Evolutionary conservation across 495 filamentous ascomycete species (phyloP).

Genomic region (Thermothielavioides terrestris): DNA sequence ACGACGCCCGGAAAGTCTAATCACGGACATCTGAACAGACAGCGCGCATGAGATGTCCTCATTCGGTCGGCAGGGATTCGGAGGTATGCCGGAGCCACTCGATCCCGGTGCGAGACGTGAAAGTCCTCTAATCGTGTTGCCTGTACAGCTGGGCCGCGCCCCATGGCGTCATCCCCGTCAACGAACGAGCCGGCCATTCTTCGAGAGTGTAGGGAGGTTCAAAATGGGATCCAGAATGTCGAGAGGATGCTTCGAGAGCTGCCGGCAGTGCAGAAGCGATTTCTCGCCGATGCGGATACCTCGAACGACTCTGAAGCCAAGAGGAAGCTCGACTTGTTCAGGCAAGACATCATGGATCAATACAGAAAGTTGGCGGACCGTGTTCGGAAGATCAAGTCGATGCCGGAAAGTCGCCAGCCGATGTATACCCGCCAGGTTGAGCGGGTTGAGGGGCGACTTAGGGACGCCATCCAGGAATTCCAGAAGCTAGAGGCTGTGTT

Average conservation of each 20-base stretch:
- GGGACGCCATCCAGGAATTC: conserved; percentile 69
- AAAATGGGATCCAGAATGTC: conserved; percentile 65
- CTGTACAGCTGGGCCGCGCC: too few relatives aligned
- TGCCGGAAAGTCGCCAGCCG: conserved; percentile 59
- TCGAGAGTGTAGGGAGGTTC: conserved; percentile 78
- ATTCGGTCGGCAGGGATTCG: conserved; percentile 39
- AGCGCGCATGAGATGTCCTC: conserved; percentile 57
- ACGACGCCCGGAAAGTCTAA: neutral
- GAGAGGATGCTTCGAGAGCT: conserved; percentile 56
- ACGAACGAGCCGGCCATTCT: too few relatives aligned
- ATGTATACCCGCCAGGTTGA: too few relatives aligned
- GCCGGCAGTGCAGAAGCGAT: conserved; percentile 45
- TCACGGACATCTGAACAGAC: conserved; percentile 14
- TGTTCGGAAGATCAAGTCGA: conserved; percentile 69
- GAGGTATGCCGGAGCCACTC: conserved; percentile 19
- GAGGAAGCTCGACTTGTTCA: conserved; percentile 49
- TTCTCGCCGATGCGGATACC: conserved; percentile 52
- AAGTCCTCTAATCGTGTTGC: too few relatives aligned
- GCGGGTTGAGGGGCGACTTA: conserved; percentile 66
- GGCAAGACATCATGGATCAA: conserved; percentile 65
- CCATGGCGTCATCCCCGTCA: too few relatives aligned
- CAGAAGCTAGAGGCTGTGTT: conserved; percentile 68
- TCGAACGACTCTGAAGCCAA: conserved; percentile 42
- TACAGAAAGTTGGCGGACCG: conserved; percentile 68
- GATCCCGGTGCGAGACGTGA: conserved; percentile 16